Conservation (phyloP, 352 stramenopile species). For the Phytophthora brassicae region DNA sequence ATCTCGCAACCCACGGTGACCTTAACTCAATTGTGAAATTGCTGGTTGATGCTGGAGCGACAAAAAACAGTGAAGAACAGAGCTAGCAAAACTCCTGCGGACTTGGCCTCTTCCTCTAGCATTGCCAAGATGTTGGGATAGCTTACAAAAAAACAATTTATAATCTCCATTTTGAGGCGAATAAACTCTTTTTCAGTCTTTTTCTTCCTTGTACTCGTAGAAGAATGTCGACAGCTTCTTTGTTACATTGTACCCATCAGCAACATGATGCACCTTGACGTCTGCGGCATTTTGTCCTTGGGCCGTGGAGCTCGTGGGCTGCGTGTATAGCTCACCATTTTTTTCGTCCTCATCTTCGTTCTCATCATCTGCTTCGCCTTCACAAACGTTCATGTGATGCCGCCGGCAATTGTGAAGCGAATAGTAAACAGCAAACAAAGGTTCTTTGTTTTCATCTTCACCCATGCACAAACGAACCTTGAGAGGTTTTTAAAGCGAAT, state of each 20-base stretch:
- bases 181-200: slow-evolving; percentile 19
- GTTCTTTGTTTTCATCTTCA: slow-evolving; percentile 59
- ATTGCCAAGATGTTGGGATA: slow-evolving; percentile 66
- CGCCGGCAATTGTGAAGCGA: slow-evolving; percentile 73
- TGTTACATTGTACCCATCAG: slow-evolving; percentile 85
- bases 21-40: slow-evolving; percentile 72
- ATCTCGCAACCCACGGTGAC: slow-evolving; percentile 78
- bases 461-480: slow-evolving; percentile 69
- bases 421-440: slow-evolving; percentile 70
- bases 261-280: slow-evolving; percentile 65
- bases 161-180: not conserved
- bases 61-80: slow-evolving; percentile 66
- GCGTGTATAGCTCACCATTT: slow-evolving; percentile 79
- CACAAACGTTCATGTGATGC: slow-evolving; percentile 85
- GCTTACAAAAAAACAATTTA: not conserved
- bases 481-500: slow-evolving; percentile 74
- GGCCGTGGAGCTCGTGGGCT: slow-evolving; percentile 28
- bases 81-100: slow-evolving; percentile 71
- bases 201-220: slow-evolving; percentile 85
- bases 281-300: slow-evolving; percentile 38
- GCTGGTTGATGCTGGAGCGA: slow-evolving; percentile 59
- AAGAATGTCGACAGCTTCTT: slow-evolving; percentile 87
- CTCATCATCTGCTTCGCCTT: slow-evolving; percentile 31
- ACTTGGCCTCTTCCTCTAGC: slow-evolving; percentile 63
- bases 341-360: slow-evolving; percentile 54